Percentiles rank a stretch among this genome's conserved stretches.
phyloP scores from a whole-genome alignment of 2,329 filamentous ascomycete species.

The Xylariales sp. region DNA sequence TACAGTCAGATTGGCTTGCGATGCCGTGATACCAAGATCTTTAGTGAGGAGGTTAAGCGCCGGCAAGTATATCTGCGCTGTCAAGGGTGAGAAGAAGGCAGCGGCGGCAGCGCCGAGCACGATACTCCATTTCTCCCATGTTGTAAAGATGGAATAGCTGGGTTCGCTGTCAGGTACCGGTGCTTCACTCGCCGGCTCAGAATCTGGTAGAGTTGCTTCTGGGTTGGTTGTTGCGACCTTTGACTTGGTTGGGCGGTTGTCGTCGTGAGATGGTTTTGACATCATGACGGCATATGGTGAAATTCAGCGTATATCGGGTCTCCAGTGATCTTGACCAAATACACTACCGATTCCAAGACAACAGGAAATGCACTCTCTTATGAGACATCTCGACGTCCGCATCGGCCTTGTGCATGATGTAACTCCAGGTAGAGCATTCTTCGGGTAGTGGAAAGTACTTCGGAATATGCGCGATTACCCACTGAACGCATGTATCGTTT shows the following conservation, averaged over 20 bases:
- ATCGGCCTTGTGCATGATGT: too few relatives aligned
- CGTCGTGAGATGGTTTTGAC: background rate
- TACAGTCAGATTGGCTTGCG: slow-evolving; percentile 31
- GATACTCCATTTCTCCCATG: slow-evolving; percentile 24
- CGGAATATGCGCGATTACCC: background rate
- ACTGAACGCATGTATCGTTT: background rate
- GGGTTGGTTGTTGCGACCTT: background rate
- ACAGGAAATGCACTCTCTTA: too few relatives aligned
- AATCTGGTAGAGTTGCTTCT: background rate
- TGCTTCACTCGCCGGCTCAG: slow-evolving; percentile 7
- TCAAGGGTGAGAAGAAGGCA: slow-evolving; percentile 29
- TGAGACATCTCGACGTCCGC: too few relatives aligned
- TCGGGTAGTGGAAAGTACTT: too few relatives aligned
- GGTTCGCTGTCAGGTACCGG: slow-evolving; percentile 3
- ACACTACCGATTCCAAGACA: too few relatives aligned
- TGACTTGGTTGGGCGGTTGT: background rate
- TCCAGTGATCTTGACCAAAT: too few relatives aligned
- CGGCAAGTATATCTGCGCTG: slow-evolving; percentile 39
- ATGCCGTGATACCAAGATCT: slow-evolving; percentile 32
- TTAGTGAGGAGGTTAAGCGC: slow-evolving; percentile 35
- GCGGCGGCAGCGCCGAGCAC: slow-evolving; percentile 24
- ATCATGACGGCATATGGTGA: background rate
- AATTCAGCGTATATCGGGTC: too few relatives aligned
- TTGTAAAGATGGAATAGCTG: slow-evolving; percentile 19
- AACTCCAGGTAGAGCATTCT: too few relatives aligned